These are phyloP conservation scores for Camillea tinctor DNA, from an alignment of 2,329 filamentous ascomycete species.

Conservation along the genomic window DNA sequence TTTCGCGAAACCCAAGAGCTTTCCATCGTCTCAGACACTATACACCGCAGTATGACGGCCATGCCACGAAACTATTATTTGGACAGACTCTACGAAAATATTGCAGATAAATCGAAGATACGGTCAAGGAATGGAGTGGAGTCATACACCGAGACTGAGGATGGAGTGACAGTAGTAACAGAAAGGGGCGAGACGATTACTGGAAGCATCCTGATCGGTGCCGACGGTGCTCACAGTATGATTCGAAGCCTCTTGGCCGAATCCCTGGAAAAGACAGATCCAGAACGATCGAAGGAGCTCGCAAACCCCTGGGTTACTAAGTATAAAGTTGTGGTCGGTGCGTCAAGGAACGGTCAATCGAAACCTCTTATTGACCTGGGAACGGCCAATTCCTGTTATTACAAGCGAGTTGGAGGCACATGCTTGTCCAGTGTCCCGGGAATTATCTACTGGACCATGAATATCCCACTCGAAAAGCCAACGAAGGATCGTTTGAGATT, in stretches of 20 bases:
- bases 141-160: conserved; percentile 10
- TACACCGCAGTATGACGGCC: conserved; percentile 5
- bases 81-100: conserved; percentile 9
- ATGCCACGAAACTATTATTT: conserved; percentile 12
- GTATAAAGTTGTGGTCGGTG: too few relatives aligned
- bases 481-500: neutral
- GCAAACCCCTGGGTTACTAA: too few relatives aligned
- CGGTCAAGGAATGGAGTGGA: conserved; percentile 7
- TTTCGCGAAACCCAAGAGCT: conserved; percentile 12
- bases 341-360: too few relatives aligned
- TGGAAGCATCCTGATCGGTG: conserved; percentile 17
- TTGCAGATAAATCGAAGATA: conserved; percentile 11
- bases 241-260: neutral
- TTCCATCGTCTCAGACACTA: conserved; percentile 1
- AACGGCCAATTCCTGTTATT: too few relatives aligned
- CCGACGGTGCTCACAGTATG: neutral
- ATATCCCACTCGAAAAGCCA: neutral
- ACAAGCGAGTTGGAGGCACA: too few relatives aligned
- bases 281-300: neutral
- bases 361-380: too few relatives aligned
- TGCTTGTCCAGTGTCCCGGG: too few relatives aligned
- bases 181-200: conserved; percentile 11
- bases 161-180: conserved; percentile 14
- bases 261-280: neutral
- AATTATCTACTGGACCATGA: too few relatives aligned